Base-by-base conservation (phyloP, 768 basidiomycete species). In the Leccinum disarticulatum region DNA sequence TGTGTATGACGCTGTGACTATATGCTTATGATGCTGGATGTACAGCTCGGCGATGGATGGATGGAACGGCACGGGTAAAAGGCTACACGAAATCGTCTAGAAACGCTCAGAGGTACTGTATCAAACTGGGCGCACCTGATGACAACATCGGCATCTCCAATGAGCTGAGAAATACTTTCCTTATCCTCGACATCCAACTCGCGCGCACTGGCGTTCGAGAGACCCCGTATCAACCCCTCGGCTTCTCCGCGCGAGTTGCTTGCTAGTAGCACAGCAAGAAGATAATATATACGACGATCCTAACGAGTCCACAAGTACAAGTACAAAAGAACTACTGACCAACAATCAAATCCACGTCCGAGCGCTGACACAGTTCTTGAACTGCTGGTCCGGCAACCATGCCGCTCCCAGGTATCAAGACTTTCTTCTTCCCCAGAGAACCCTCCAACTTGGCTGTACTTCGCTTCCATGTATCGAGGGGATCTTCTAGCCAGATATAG, bases 301-400 rank as follows among this genome's bases (percentile, higher is more conserved):
- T 35, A 43, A 67, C 61, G 36, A 70, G 68, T 66, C 25, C 60
- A 48, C 33, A 60, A 47, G 62, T 55, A 64, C 54, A 27, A 2
- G 59, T 61, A 54, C 60, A 56, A 53, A 54, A 46, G 19, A 28
- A 35, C 25, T 47, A 81, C 87, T 68, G 61, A 94, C 94, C 94
- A 61, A 97, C 84, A 6, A 90, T 72, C 30, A 97, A 73, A 56
- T 87, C 80, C 0, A 95, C 75, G 63, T 92, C 88, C 0, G 68
- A 64, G 56, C 86, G 76, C 62, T 79, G 78, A 46, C n/a, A 82
- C 52, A 97, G 80, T 67, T 89, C 83, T 54, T 90, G 84, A 3
- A 93, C 87, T 0, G 91, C 91, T 15, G 95, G 95, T 3, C 88
- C 89, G 5, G 94, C 93, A 19, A 98, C 95, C 87, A 97, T 93